Evolutionary conservation across 2,329 filamentous ascomycete genomes (phyloP).

Genomic region (Penicillium sp.): DNA sequence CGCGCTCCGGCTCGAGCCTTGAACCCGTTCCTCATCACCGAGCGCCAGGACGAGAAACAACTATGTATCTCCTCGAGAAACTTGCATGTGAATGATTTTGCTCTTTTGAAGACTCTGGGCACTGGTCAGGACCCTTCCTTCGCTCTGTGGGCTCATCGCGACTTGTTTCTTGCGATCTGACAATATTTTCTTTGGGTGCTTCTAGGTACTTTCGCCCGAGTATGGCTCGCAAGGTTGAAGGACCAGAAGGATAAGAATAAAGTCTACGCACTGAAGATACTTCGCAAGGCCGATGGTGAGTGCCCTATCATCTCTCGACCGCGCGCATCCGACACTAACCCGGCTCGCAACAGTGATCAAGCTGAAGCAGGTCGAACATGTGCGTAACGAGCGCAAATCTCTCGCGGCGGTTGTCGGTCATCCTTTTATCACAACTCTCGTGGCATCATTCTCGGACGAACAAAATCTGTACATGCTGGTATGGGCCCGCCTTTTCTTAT

Average conservation of each 20-base stretch:
- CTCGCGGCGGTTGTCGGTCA: slow-evolving; percentile 63
- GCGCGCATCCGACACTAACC: slow-evolving; percentile 4
- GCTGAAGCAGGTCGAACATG: slow-evolving; percentile 68
- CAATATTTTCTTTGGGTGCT: slow-evolving; percentile 8
- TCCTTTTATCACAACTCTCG: slow-evolving; percentile 65
- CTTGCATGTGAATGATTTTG: slow-evolving; percentile 46
- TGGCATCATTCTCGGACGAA: slow-evolving; percentile 64
- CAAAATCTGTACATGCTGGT: slow-evolving; percentile 59
- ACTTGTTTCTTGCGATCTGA: not conserved
- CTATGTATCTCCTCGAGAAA: slow-evolving; percentile 38
- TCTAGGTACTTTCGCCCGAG: slow-evolving; percentile 53
- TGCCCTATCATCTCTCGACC: slow-evolving; percentile 1
- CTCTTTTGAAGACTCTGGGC: slow-evolving; percentile 50
- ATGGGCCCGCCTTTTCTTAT: slow-evolving; percentile 16
- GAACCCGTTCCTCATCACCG: slow-evolving; percentile 40
- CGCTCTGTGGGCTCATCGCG: not conserved
- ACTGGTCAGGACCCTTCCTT: slow-evolving; percentile 40
- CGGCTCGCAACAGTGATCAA: slow-evolving; percentile 47
- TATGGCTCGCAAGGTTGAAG: slow-evolving; percentile 49
- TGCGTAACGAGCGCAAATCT: slow-evolving; percentile 65
- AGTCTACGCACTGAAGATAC: slow-evolving; percentile 52
- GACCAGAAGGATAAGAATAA: slow-evolving; percentile 37
- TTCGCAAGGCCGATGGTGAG: slow-evolving; percentile 52
- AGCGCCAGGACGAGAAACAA: slow-evolving; percentile 39
- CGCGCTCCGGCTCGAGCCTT: slow-evolving; percentile 29